These are phyloP conservation scores for Microsporum ferrugineum DNA, from an alignment of 2,329 filamentous ascomycete genomes.

Conservation along the genomic window DNA sequence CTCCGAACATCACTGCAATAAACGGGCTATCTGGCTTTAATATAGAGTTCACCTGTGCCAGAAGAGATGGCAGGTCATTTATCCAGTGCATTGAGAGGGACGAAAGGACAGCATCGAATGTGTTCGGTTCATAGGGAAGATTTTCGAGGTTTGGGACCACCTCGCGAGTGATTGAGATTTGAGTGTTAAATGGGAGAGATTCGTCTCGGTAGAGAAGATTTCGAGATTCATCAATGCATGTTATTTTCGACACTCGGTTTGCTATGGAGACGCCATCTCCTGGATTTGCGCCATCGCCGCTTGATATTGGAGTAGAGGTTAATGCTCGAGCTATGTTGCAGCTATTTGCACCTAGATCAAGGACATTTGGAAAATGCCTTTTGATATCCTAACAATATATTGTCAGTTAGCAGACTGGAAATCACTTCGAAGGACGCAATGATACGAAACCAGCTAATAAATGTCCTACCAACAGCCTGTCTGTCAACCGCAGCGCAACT, in stretches of 20 bases:
- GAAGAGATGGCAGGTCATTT: slow-evolving; percentile 80
- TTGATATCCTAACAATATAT: slow-evolving; percentile 65
- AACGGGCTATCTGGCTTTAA: slow-evolving; percentile 87
- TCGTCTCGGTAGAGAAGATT: slow-evolving; percentile 70
- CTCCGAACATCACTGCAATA: slow-evolving; percentile 90
- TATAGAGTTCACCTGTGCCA: slow-evolving; percentile 73
- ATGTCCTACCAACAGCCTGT: slow-evolving; percentile 61
- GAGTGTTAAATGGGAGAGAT: slow-evolving; percentile 52
- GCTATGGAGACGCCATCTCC: slow-evolving; percentile 47
- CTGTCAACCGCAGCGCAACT: slow-evolving; percentile 70
- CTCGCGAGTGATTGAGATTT: slow-evolving; percentile 60
- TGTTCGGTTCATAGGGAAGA: slow-evolving; percentile 61
- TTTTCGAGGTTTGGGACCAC: slow-evolving; percentile 57
- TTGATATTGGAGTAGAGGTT: slow-evolving; percentile 44
- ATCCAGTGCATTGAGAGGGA: slow-evolving; percentile 92
- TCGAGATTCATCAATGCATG: slow-evolving; percentile 70
- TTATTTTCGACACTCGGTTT: slow-evolving; percentile 59
- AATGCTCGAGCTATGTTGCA: slow-evolving; percentile 85
- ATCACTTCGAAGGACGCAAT: background rate
- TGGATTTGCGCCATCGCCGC: background rate
- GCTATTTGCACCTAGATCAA: slow-evolving; percentile 90
- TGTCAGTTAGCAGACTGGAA: background rate
- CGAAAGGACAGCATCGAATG: slow-evolving; percentile 83
- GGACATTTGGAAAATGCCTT: slow-evolving; percentile 66
- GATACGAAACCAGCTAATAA: background rate